Conservation (phyloP, 805 yeast species). For the Ogataea ganodermae region DNA sequence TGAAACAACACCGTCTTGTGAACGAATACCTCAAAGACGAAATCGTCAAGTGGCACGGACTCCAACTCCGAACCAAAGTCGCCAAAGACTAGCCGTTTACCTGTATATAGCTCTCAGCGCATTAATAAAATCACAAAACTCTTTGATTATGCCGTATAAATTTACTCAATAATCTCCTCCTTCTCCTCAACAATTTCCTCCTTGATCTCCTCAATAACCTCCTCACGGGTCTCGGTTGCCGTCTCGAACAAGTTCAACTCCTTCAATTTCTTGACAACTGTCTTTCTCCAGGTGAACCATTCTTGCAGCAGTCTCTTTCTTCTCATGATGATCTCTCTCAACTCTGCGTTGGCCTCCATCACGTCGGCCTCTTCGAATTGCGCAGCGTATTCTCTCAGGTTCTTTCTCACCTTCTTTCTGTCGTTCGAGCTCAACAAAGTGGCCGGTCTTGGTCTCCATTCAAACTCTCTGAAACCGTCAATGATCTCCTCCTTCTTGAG, state of each 20-base stretch:
- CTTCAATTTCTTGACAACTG: slow-evolving; percentile 48
- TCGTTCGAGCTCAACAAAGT: slow-evolving; percentile 73
- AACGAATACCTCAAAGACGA: slow-evolving; percentile 81
- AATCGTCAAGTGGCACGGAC: slow-evolving; percentile 90
- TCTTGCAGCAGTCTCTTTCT: slow-evolving; percentile 81
- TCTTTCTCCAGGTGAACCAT: slow-evolving; percentile 80
- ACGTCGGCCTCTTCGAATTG: slow-evolving; percentile 94
- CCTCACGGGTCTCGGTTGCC: slow-evolving; percentile 49
- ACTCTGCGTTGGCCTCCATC: slow-evolving; percentile 91
- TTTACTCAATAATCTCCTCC: slow-evolving; percentile 61
- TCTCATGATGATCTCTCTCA: slow-evolving; percentile 81
- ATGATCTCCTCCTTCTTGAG: slow-evolving; percentile 71
- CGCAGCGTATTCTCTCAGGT: slow-evolving; percentile 83
- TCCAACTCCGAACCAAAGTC: slow-evolving; percentile 78
- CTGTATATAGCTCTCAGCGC: neutral
- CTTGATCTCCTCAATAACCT: slow-evolving; percentile 73
- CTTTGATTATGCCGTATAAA: neutral
- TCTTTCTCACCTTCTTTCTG: slow-evolving; percentile 87
- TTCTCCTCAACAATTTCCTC: slow-evolving; percentile 73
- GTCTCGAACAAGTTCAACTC: slow-evolving; percentile 49
- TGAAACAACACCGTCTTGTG: slow-evolving; percentile 91
- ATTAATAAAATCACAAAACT: slow-evolving; percentile 1
- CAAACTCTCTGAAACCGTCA: slow-evolving; percentile 83
- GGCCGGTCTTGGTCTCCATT: slow-evolving; percentile 97
- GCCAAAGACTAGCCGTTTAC: slow-evolving; percentile 19